Percentiles rank a stretch among this genome's conserved stretches.
Evolutionary conservation across 2,329 filamentous ascomycete species (phyloP).

Genomic region (Hypoxylon sp.): DNA sequence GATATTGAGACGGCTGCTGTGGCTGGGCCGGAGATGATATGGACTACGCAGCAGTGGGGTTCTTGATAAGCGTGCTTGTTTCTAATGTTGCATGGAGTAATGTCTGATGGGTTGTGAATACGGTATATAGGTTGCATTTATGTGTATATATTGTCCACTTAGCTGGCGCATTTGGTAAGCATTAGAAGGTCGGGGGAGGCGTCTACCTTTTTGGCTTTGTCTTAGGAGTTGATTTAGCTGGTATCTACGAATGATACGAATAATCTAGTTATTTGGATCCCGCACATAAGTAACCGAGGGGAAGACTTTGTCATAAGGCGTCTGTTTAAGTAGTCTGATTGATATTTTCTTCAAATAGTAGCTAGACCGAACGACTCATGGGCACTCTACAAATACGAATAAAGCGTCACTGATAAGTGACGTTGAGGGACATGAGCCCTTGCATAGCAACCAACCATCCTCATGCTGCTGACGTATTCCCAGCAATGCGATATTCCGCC

Average conservation of each 20-base stretch:
- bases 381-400: not conserved
- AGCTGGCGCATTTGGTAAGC: constrained; percentile 4
- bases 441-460: not conserved
- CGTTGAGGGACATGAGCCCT: not conserved
- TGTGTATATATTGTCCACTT: constrained; percentile 1
- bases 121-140: not conserved
- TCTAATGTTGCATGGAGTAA: not conserved
- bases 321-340: too few relatives aligned
- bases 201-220: not conserved
- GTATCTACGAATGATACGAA: not conserved
- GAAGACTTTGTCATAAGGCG: too few relatives aligned
- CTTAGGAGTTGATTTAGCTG: not conserved
- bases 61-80: constrained; percentile 1
- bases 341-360: not conserved
- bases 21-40: constrained; percentile 57
- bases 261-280: not conserved
- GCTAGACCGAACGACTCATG: not conserved
- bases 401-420: not conserved
- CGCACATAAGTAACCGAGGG: too few relatives aligned
- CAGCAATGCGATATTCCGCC: not conserved
- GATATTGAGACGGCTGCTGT: constrained; percentile 49
- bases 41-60: constrained; percentile 51
- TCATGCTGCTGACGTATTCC: not conserved
- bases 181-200: constrained; percentile 1
- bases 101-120: constrained; percentile 13